A percentile compares a stretch with the other conserved stretches of the same genome.
These are phyloP conservation scores for Malassezia psittaci DNA, from an alignment of 1,284 basidiomycete genomes.

Conservation along the genomic window DNA sequence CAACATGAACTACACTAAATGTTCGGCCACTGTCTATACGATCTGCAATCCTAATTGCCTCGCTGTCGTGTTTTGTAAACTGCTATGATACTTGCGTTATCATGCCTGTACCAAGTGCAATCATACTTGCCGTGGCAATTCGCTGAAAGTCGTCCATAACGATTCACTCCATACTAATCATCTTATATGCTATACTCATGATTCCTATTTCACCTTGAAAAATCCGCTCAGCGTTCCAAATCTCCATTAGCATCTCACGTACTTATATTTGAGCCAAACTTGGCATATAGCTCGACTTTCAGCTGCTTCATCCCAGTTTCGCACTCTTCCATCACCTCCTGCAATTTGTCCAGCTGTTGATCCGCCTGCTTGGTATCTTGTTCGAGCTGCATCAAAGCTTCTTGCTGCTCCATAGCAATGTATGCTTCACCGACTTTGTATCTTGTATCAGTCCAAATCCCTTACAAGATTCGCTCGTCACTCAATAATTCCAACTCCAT, in stretches of 20 bases:
- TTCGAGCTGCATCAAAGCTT: constrained; percentile 66
- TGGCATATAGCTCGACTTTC: constrained; percentile 77
- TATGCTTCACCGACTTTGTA: constrained; percentile 88
- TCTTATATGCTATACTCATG: too few relatives aligned
- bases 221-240: constrained; percentile 2
- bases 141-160: too few relatives aligned
- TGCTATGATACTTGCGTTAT: too few relatives aligned
- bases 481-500: constrained; percentile 82
- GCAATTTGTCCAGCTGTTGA: constrained; percentile 55
- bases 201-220: too few relatives aligned
- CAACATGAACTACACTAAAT: too few relatives aligned
- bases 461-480: constrained; percentile 19
- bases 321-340: constrained; percentile 59
- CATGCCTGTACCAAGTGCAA: too few relatives aligned
- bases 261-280: constrained; percentile 82
- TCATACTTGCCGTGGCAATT: too few relatives aligned
- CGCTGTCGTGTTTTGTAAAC: too few relatives aligned
- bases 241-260: constrained; percentile 1
- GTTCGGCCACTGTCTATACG: too few relatives aligned
- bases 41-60: too few relatives aligned
- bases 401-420: constrained; percentile 62
- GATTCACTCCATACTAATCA: too few relatives aligned
- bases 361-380: constrained; percentile 60
- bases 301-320: constrained; percentile 77
- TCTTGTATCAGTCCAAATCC: neutral